phyloP scores from a whole-genome alignment of 2,329 filamentous ascomycete genomes.

The Aspergillus ibericus region DNA sequence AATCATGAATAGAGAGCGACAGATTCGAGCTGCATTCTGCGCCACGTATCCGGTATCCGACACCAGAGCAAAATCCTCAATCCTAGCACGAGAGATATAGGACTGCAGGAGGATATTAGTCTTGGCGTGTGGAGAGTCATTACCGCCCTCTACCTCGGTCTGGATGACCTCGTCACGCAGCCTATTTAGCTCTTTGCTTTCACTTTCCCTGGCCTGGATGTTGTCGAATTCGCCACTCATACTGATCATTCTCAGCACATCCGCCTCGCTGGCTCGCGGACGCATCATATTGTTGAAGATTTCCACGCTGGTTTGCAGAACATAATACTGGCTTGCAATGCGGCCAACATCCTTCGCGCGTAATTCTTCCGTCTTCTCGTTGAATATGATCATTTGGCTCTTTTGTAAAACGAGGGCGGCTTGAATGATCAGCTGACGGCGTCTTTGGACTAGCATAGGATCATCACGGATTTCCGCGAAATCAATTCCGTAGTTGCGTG shows the following conservation, averaged over 20 bases:
- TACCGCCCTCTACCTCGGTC: constrained; percentile 73
- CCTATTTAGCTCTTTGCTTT: constrained; percentile 79
- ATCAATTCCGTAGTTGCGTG: constrained; percentile 89
- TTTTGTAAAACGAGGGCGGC: constrained; percentile 84
- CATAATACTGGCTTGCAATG: constrained; percentile 96
- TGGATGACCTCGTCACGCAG: constrained; percentile 70
- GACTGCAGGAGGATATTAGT: constrained; percentile 94
- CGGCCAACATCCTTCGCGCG: constrained; percentile 92
- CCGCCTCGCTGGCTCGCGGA: constrained; percentile 80
- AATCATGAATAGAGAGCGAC: constrained; percentile 94
- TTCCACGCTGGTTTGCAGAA: constrained; percentile 87
- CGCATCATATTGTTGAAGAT: constrained; percentile 97
- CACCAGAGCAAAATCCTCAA: constrained; percentile 89
- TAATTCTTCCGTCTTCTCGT: constrained; percentile 88
- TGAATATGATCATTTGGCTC: constrained; percentile 99
- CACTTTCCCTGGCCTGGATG: constrained; percentile 85
- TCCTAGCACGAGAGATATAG: constrained; percentile 82
- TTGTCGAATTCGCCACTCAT: constrained; percentile 99
- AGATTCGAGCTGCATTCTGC: constrained; percentile 93
- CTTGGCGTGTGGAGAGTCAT: constrained; percentile 74
- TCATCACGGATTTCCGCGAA: constrained; percentile 89
- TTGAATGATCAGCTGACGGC: constrained; percentile 82
- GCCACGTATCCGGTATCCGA: constrained; percentile 95
- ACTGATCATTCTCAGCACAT: constrained; percentile 93
- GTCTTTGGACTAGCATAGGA: constrained; percentile 79